Percentiles rank a stretch among this genome's conserved stretches.
phyloP scores from a whole-genome alignment of 1,139 yeast species.

The Debaryomyces sp. region DNA sequence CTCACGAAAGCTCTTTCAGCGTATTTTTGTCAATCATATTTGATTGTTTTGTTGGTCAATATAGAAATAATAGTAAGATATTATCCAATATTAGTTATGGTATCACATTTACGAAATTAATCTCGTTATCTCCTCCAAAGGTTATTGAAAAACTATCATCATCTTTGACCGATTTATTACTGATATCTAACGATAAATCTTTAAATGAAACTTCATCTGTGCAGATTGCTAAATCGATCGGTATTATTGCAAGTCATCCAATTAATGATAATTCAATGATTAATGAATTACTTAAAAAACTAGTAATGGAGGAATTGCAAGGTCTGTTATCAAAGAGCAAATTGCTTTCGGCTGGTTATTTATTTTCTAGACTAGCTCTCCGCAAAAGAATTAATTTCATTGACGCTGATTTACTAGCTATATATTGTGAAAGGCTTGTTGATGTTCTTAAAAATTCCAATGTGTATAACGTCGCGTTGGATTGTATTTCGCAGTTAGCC shows the following conservation, averaged over 20 bases:
- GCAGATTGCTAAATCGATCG: constrained; percentile 52
- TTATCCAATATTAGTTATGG: constrained; percentile 27
- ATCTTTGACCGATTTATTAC: constrained; percentile 22
- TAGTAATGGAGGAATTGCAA: constrained; percentile 16
- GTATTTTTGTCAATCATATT: constrained; percentile 27
- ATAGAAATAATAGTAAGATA: constrained; percentile 14
- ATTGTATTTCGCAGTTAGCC: constrained; percentile 56
- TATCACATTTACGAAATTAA: constrained; percentile 31
- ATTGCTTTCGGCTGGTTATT: constrained; percentile 44
- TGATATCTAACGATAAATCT: constrained; percentile 24
- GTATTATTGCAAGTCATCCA: constrained; percentile 58
- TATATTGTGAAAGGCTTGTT: constrained; percentile 20
- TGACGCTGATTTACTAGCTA: constrained; percentile 14
- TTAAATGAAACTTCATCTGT: constrained; percentile 36
- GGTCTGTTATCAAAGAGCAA: constrained; percentile 25
- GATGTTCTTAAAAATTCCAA: constrained; percentile 21
- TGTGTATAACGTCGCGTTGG: constrained; percentile 37
- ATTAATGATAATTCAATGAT: constrained; percentile 16
- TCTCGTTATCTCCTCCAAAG: constrained; percentile 38
- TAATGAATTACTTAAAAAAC: constrained; percentile 11
- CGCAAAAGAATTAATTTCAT: constrained; percentile 35
- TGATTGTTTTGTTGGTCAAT: constrained; percentile 32
- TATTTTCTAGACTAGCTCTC: constrained; percentile 54
- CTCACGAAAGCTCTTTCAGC: constrained; percentile 16
- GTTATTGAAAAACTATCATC: constrained; percentile 28